phyloP scores from a whole-genome alignment of 169 alveolate genomes.

The Hammondia hammondi region DNA sequence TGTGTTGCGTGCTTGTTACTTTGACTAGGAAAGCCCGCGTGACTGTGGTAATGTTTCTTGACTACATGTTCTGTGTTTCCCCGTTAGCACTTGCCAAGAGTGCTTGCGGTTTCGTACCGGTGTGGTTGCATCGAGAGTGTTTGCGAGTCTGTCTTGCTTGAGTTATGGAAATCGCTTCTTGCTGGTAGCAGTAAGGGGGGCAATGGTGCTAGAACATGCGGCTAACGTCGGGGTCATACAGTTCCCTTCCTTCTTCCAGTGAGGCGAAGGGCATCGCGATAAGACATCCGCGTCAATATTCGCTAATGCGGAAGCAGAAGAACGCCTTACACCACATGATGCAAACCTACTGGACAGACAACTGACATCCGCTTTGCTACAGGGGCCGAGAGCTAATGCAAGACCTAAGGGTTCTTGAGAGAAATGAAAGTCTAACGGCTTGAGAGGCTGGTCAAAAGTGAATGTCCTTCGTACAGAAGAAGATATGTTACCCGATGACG shows the following conservation, averaged over 20 bases:
- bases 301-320: background rate
- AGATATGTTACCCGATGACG: too few relatives aligned
- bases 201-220: background rate
- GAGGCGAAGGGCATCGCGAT: background rate
- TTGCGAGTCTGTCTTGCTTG: too few relatives aligned
- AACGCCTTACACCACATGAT: background rate
- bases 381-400: background rate
- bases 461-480: too few relatives aligned
- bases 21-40: too few relatives aligned
- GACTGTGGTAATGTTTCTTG: too few relatives aligned
- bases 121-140: too few relatives aligned
- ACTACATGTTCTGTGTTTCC: too few relatives aligned
- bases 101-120: too few relatives aligned
- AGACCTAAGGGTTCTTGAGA: background rate
- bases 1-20: too few relatives aligned
- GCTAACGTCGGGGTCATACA: background rate
- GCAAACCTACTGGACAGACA: background rate
- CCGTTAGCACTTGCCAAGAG: too few relatives aligned
- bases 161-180: too few relatives aligned
- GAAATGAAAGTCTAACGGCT: background rate
- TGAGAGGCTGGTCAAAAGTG: background rate
- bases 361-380: background rate
- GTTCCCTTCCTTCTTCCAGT: background rate
- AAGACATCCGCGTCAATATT: background rate
- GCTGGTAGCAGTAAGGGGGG: too few relatives aligned